Percentiles rank a stretch among this genome's conserved stretches.
These are phyloP conservation scores for Volvox africanus DNA, from an alignment of 139 green algal species.

Conservation along the genomic window DNA sequence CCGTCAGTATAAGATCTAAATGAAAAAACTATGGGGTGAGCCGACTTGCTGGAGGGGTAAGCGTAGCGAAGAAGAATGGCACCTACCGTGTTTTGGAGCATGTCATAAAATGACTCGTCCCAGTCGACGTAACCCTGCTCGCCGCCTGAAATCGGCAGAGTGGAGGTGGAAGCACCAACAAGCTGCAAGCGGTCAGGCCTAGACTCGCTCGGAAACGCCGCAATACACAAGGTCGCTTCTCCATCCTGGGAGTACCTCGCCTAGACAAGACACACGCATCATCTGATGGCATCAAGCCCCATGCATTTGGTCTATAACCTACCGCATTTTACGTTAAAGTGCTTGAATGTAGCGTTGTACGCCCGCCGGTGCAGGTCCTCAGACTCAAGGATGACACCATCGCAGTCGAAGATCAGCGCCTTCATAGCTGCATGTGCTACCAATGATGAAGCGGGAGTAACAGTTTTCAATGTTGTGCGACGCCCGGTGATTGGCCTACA, in stretches of 20 bases:
- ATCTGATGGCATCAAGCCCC: too few species aligned
- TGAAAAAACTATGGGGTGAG: too few species aligned
- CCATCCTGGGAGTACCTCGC: too few species aligned
- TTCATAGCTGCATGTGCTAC: constrained; percentile 48
- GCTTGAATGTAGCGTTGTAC: constrained; percentile 92
- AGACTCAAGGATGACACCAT: constrained; percentile 89
- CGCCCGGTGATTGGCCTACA: background rate
- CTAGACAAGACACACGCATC: too few species aligned
- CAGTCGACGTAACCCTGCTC: constrained; percentile 69
- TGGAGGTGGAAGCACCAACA: too few species aligned
- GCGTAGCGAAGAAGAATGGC: too few species aligned
- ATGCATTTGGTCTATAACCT: background rate
- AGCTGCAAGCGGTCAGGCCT: too few species aligned
- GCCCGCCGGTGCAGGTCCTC: constrained; percentile 93
- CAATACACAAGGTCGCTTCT: too few species aligned
- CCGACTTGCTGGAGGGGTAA: too few species aligned
- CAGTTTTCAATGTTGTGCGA: background rate
- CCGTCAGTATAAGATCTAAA: too few species aligned
- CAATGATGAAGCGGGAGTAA: background rate
- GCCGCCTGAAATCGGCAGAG: background rate
- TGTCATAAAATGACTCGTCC: constrained; percentile 89
- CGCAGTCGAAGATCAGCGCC: constrained; percentile 57
- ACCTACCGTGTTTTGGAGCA: constrained; percentile 87
- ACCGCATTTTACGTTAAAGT: constrained; percentile 76
- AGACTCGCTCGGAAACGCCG: too few species aligned